phyloP scores from a whole-genome alignment of 257 asterid species.

The Jasminum sambac region DNA sequence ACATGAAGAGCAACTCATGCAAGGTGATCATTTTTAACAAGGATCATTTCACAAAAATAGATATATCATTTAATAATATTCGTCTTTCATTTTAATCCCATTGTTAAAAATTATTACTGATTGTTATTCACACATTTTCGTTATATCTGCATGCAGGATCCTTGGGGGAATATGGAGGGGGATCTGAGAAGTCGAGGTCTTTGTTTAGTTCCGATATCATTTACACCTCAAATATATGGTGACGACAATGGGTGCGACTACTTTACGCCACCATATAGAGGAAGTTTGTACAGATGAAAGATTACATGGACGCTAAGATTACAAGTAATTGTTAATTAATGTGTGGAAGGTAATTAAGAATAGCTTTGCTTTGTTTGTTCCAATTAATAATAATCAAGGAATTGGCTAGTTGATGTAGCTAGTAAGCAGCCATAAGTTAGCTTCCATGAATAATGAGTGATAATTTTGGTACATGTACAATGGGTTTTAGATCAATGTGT shows the following conservation, averaged over 20 bases:
- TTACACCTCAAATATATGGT: slow-evolving; percentile 26
- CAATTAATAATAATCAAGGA: too few relatives aligned
- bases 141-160: slow-evolving; percentile 9
- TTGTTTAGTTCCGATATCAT: slow-evolving; percentile 35
- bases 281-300: slow-evolving; percentile 27
- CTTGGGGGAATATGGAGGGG: slow-evolving; percentile 10
- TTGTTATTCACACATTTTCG: too few relatives aligned
- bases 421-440: too few relatives aligned
- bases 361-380: background rate
- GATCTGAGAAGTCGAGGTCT: slow-evolving; percentile 36
- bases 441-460: background rate
- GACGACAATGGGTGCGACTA: slow-evolving; percentile 28
- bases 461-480: background rate
- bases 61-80: too few relatives aligned
- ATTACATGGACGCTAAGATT: background rate
- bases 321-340: background rate
- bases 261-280: slow-evolving; percentile 32
- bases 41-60: too few relatives aligned
- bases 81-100: too few relatives aligned
- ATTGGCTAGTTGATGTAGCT: background rate
- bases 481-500: too few relatives aligned
- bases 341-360: background rate
- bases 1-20: slow-evolving; percentile 25
- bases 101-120: too few relatives aligned
- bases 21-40: slow-evolving; percentile 19